Evolutionary conservation across 306 rosid genomes (phyloP).

Genomic region (Vachellia collinsii): DNA sequence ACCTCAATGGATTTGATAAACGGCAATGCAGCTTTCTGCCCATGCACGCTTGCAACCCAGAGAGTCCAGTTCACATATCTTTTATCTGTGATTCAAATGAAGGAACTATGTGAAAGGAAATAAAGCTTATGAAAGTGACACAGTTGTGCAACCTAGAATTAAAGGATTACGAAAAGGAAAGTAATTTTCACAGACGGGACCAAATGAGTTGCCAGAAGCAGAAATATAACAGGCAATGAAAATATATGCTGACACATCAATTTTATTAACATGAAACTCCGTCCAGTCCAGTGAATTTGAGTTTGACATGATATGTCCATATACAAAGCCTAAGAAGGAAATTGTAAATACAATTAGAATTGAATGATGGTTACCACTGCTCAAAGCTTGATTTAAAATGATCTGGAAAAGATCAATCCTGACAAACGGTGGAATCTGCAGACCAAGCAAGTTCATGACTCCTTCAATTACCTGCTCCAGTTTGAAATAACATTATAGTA

Average conservation of each 20-base stretch:
- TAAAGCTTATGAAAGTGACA: constrained; percentile 31
- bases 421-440: constrained; percentile 86
- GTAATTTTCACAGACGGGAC: not conserved
- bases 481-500: constrained; percentile 35
- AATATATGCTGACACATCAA: constrained; percentile 6
- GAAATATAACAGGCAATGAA: not conserved
- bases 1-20: constrained; percentile 91
- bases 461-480: constrained; percentile 80
- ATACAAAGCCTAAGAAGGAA: not conserved
- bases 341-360: not conserved
- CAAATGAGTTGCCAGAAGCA: constrained; percentile 21
- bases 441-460: constrained; percentile 70
- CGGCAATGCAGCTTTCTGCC: constrained; percentile 78
- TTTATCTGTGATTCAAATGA: constrained; percentile 67
- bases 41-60: constrained; percentile 76
- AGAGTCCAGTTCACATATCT: constrained; percentile 90
- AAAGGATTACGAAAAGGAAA: not conserved
- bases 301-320: not conserved
- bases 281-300: constrained; percentile 18
- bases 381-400: constrained; percentile 71
- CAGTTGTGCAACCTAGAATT: constrained; percentile 5
- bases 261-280: not conserved
- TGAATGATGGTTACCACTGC: constrained; percentile 62
- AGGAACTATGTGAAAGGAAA: constrained; percentile 1
- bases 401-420: constrained; percentile 93